Evolutionary conservation across 1,284 basidiomycete genomes (phyloP).

Genomic region (Fomitopsis pinicola): DNA sequence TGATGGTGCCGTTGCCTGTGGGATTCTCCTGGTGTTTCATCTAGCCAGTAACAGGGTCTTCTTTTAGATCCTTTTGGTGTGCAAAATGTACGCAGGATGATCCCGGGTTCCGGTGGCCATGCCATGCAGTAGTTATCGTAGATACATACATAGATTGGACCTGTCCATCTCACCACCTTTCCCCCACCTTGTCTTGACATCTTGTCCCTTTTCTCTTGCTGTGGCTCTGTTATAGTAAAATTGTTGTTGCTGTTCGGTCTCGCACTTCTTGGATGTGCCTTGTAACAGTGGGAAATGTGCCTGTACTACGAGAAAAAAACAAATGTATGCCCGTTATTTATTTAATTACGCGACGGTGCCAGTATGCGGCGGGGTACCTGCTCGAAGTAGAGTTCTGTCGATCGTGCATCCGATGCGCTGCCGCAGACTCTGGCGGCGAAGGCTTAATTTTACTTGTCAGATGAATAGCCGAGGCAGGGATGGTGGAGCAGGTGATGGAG

Average conservation of each 20-base stretch:
- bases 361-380: not conserved
- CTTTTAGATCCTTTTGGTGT: conserved; percentile 2
- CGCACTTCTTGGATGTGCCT: not conserved
- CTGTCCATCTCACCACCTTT: not conserved
- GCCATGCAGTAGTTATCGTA: not conserved
- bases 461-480: too few relatives aligned
- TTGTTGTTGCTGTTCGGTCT: not conserved
- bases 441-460: not conserved
- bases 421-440: not conserved
- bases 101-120: not conserved
- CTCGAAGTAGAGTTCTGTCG: not conserved
- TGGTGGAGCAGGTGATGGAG: not conserved
- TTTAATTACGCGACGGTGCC: not conserved
- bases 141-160: not conserved
- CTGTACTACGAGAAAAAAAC: not conserved
- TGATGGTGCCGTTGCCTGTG: not conserved
- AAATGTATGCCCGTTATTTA: not conserved
- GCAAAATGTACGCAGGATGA: conserved; percentile 3
- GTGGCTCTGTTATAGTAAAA: not conserved
- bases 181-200: not conserved
- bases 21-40: conserved; percentile 4
- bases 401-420: not conserved
- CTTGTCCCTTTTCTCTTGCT: not conserved
- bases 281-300: not conserved
- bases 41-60: conserved; percentile 7